These are phyloP conservation scores for Coemansia asiatica DNA, from an alignment of 192 early-diverging fungal genomes.

Conservation along the genomic window DNA sequence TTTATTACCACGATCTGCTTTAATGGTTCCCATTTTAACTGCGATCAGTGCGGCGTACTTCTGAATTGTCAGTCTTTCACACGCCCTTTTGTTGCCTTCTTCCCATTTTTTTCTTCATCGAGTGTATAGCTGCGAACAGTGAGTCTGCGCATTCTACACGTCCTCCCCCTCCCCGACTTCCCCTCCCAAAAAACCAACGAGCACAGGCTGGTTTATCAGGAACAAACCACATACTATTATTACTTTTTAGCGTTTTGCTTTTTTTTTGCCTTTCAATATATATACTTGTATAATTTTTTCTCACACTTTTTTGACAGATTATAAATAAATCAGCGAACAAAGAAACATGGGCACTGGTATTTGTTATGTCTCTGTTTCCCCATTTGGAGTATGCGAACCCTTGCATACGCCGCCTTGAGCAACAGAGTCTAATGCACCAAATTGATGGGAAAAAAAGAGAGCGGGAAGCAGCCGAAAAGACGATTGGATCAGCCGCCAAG, in stretches of 20 bases:
- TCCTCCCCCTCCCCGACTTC: not conserved
- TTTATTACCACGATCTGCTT: slow-evolving; percentile 1
- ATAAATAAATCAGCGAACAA: no score
- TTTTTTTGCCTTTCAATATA: not conserved
- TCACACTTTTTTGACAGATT: no score
- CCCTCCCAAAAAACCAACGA: not conserved
- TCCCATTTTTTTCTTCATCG: not conserved
- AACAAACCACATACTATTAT: not conserved
- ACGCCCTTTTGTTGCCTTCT: not conserved
- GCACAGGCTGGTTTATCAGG: not conserved
- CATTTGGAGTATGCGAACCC: no score
- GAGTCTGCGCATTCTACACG: not conserved
- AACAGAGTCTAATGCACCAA: no score
- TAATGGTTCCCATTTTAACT: slow-evolving; percentile 5
- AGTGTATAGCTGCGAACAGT: slow-evolving; percentile 3
- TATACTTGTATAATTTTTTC: no score
- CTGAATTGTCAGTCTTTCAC: slow-evolving; percentile 1
- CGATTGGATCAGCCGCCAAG: no score
- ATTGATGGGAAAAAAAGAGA: no score
- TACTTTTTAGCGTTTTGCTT: not conserved
- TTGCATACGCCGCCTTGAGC: no score
- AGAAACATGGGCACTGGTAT: no score
- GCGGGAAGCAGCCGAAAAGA: no score
- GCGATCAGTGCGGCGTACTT: slow-evolving; percentile 1
- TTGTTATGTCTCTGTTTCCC: no score